These are phyloP conservation scores for Pseudonectria foliicola DNA, from an alignment of 2,329 filamentous ascomycete species.

Conservation along the genomic window DNA sequence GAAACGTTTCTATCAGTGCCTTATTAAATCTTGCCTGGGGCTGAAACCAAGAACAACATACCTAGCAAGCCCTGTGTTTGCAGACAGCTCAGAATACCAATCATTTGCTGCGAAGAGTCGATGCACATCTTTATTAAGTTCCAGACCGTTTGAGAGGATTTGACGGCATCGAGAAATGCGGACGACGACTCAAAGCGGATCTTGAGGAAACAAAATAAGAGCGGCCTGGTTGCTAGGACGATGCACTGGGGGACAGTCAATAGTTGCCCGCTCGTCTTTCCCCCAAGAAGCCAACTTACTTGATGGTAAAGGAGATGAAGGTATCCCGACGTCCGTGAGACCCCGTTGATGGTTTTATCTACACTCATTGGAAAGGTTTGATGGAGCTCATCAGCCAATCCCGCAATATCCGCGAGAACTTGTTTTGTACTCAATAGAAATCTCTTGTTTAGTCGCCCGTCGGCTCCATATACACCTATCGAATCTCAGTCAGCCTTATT, in stretches of 20 bases:
- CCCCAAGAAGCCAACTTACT: too few species aligned
- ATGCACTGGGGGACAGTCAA: constrained; percentile 18
- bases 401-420: constrained; percentile 22
- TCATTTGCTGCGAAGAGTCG: constrained; percentile 27
- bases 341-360: constrained; percentile 25
- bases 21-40: neutral
- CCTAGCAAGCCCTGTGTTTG: constrained; percentile 40
- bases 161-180: constrained; percentile 24
- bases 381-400: constrained; percentile 23
- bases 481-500: neutral
- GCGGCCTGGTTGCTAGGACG: constrained; percentile 24
- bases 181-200: constrained; percentile 22
- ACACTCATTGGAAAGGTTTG: constrained; percentile 22
- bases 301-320: constrained; percentile 27
- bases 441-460: constrained; percentile 23
- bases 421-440: constrained; percentile 26
- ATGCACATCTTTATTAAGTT: constrained; percentile 28
- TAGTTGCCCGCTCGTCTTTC: too few species aligned
- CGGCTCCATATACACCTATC: constrained; percentile 22
- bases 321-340: constrained; percentile 25
- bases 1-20: constrained; percentile 33
- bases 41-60: constrained; percentile 17
- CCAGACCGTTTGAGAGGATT: constrained; percentile 29
- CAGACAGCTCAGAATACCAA: constrained; percentile 34
- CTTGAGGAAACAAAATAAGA: constrained; percentile 27